Evolutionary conservation across 2,329 filamentous ascomycete genomes (phyloP), one percentile per base, ranked within the genome.

Genomic region (Phaeoacremonium minimum): DNA sequence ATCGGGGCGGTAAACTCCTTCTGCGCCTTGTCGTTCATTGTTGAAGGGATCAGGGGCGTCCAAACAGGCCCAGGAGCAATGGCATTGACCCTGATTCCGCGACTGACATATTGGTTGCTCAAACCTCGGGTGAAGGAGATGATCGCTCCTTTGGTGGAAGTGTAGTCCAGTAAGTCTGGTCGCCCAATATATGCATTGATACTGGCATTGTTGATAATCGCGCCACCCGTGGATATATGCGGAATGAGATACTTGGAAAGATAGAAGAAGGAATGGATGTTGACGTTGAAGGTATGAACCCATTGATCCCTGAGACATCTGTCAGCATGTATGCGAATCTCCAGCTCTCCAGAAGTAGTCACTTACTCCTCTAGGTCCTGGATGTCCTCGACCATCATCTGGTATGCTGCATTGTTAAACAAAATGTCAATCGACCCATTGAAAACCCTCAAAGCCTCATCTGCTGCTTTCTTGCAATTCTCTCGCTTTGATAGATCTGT

Each of bases 181-280:
- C 85, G 83, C 28, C 87, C 87, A 40, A 89, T 76, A 62, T 91
- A 93, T 17, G 82, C 85, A 57, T 91, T 91, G 56, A 93, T 82
- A 19, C 84, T 89, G 30, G 85, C 81, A 55, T 87, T 89, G 67
- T 91, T 93, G 72, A 94, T 88, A 57, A 94, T 88, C 17, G 78
- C 80, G 38, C 78, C 73, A 22, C 87, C 87, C n/a, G 60, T 58
- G 52, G 77, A 75, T 79, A 93, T 85, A 60, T 90, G 83, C 1
- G 79, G 80, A 9, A 93, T 69, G 11, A 73, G 63, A 53, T 90
- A 87, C 58, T 93, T 93, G 42, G 85, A 74, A 22, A 91, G 69
- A 64, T 81, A 91, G 69, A 89, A 93, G 66, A 80, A 83, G 4
- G 84, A 75, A 59, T 91, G 83, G 51, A 93, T 89, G 64, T 93